Evolutionary conservation across 257 asterid species (phyloP), one percentile per base, ranked within the genome.

Genomic region (Nicotiana noctiflora): DNA sequence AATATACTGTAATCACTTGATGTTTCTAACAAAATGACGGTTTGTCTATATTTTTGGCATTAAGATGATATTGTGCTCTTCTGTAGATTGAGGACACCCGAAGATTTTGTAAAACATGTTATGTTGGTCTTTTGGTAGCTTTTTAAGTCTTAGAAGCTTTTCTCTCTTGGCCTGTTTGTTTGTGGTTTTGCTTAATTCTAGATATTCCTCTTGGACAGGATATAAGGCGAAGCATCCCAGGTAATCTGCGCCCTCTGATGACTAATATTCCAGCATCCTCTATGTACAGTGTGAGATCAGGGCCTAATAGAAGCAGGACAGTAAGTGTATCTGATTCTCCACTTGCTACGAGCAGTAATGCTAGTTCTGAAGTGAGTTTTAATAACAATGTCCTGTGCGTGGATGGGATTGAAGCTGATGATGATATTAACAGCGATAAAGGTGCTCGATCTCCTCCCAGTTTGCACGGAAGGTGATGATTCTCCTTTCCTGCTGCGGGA

Each of bases 281-380:
- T 52, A 89, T 94, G 97, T 94, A 92, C 77, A 92, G 97, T 51
- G 97, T 94, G 89, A 89, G 98, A 90, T 87, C 98, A 6, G 97
- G 98, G 57, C 90, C 92, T 8, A 49, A 81, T 81, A 90, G 89
- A 84, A 87, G 91, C 88, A 83, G 87, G 76, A 84, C 92, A n/a
- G 89, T 82, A 31, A 91, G 96, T 67, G 92, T 93, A 27, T 90
- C 94, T n/a, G 98, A 92, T 83, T 94, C 98, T 51, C 98, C 97
- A 9, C 96, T 92, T n/a, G 98, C 97, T 14, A 94, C 98, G 2
- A 94, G 98, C 86, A 94, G 98, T 81, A 94, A 91, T 84, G 94
- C 92, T 70, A 94, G 98, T 82, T 94, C 98, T 12, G 98, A 94
- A 76, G 82, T 93, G 86, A 93, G 98, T 85, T 92, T 93, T 72